Conservation (phyloP, 306 rosid genomes). For the Corylus americana region DNA sequence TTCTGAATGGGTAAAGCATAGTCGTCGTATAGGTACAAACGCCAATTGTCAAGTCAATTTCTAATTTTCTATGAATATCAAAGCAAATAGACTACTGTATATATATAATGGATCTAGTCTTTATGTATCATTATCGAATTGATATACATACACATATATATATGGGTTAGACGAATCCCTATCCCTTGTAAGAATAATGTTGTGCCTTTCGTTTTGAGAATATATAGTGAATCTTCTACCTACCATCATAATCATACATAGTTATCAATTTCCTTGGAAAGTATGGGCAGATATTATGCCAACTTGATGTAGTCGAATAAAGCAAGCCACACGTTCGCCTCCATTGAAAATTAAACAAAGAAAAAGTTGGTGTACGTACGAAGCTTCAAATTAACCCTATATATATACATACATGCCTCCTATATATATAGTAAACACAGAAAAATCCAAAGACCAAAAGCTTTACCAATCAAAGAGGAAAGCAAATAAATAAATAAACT, state of each 20-base stretch:
- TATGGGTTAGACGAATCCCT: background rate
- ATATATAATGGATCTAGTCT: too few species aligned
- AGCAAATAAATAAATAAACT: background rate
- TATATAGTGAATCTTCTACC: background rate
- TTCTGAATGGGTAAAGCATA: background rate
- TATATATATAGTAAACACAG: background rate
- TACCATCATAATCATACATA: background rate
- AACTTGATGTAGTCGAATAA: constrained; percentile 3
- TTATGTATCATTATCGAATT: too few species aligned
- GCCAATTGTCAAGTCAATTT: background rate
- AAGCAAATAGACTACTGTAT: too few species aligned
- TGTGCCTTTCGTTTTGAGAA: background rate
- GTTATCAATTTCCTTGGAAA: background rate
- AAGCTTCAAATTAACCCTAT: background rate
- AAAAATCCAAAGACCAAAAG: background rate
- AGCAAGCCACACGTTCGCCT: constrained; percentile 6
- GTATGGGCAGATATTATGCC: background rate
- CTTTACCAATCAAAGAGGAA: background rate
- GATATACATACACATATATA: too few species aligned
- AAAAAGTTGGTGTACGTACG: background rate
- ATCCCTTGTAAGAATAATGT: background rate
- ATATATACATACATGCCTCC: background rate
- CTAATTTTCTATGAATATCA: background rate
- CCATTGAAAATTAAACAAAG: constrained; percentile 3
- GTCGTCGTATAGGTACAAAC: background rate